phyloP scores from a whole-genome alignment of 192 early-diverging fungal genomes.

The Coemansia sp. region DNA sequence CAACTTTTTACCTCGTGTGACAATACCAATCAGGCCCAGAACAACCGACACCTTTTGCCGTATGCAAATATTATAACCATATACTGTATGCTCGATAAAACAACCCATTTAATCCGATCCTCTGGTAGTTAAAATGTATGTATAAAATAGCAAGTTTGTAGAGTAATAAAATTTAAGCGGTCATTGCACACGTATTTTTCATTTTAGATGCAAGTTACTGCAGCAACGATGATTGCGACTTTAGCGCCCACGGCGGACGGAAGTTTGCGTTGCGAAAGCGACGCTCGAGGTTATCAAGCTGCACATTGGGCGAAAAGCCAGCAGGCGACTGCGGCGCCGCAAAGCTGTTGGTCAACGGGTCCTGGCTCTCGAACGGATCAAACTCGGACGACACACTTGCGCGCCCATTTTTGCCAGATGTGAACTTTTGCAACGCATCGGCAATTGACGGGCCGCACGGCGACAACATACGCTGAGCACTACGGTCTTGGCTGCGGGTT shows the following conservation, averaged over 20 bases:
- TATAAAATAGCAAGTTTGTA: constrained; percentile 1
- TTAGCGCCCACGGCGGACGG: constrained; percentile 52
- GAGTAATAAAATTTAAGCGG: not conserved
- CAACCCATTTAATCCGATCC: no score
- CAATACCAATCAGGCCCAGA: no score
- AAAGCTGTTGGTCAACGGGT: constrained; percentile 21
- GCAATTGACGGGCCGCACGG: constrained; percentile 55
- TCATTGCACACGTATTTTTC: not conserved
- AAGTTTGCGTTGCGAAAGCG: constrained; percentile 55
- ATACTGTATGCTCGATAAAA: no score
- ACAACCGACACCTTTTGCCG: no score
- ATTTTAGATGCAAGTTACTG: constrained; percentile 8
- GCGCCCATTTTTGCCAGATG: constrained; percentile 18
- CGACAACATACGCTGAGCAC: constrained; percentile 25
- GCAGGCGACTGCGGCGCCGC: constrained; percentile 12
- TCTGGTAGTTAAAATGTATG: not conserved
- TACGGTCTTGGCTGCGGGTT: constrained; percentile 1
- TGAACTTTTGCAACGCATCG: constrained; percentile 35
- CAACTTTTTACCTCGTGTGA: no score
- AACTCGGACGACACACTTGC: constrained; percentile 49
- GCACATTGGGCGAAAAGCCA: constrained; percentile 33
- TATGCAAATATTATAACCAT: no score
- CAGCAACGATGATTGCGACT: constrained; percentile 40
- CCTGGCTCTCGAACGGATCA: constrained; percentile 54
- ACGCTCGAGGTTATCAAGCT: constrained; percentile 52